A percentile compares a stretch with the other conserved stretches of the same genome.
Evolutionary conservation across 2,329 filamentous ascomycete species (phyloP).

Genomic region (Aureobasidium mangrovei): DNA sequence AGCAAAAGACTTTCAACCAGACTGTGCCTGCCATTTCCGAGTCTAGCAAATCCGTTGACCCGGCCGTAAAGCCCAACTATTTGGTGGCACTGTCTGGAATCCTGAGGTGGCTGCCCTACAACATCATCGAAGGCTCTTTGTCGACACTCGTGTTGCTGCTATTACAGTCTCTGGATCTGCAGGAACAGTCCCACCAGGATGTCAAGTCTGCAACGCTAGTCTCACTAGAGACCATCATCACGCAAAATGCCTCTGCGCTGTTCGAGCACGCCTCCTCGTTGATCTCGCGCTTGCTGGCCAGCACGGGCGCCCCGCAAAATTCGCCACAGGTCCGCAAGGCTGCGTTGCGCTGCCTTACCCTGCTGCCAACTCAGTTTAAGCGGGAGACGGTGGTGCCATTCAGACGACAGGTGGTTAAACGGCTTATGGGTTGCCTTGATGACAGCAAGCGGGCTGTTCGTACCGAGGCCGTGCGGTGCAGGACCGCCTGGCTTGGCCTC

Average conservation of each 20-base stretch:
- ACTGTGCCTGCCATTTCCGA: conserved; percentile 48
- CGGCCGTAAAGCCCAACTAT: conserved; percentile 48
- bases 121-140: conserved; percentile 52
- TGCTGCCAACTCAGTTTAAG: conserved; percentile 40
- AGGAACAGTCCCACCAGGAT: conserved; percentile 34
- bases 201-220: conserved; percentile 54
- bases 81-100: conserved; percentile 56
- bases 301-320: conserved; percentile 22
- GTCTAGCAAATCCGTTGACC: conserved; percentile 39
- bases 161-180: conserved; percentile 51
- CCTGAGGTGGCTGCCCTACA: conserved; percentile 50
- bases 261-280: conserved; percentile 51
- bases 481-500: conserved; percentile 51
- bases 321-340: conserved; percentile 37
- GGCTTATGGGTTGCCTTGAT: conserved; percentile 48
- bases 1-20: conserved; percentile 55
- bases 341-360: conserved; percentile 40
- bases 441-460: conserved; percentile 55
- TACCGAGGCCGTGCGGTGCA: conserved; percentile 52
- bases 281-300: conserved; percentile 43
- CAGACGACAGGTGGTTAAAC: conserved; percentile 48
- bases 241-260: conserved; percentile 45
- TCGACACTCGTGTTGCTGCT: conserved; percentile 50
- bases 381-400: conserved; percentile 48
- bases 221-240: conserved; percentile 50